Base-by-base conservation (phyloP, 495 filamentous ascomycete genomes). In the Aspergillus hancockii region DNA sequence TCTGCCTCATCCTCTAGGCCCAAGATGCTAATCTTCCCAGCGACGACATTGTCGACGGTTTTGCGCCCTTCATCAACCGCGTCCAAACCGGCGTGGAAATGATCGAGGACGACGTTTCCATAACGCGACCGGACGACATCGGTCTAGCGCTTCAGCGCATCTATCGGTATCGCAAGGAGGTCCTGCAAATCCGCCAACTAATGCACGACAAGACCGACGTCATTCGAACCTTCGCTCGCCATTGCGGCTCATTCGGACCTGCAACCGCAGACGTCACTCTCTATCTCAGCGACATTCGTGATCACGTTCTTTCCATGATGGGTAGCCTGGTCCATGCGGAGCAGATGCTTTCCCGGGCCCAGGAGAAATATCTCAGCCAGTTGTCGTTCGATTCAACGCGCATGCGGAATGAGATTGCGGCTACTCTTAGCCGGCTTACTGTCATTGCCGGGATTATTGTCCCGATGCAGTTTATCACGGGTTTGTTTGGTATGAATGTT, bases 261-360 rank as follows among this genome's bases (percentile, higher is more conserved):
- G 88, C 92, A 0, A 85, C 89, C 5, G 88, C 88, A 70, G 90
- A 96, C 66, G 93, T 97, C 61, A 90, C 89, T 14, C 80, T 96
- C 58, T 97, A 96, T 67, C 82, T 97, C 0, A 88, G 89, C 54
- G 93, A 96, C 75, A 93, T 96, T 59, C 92, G 96, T 70, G 93
- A 97, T 71, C 93, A 97, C 79, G 91, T 97, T 41, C 85, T 97
- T 30, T 96, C 93, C 57, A 96, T 96, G 92, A 91, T 93, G 80
- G 87, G 84, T 63, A 96, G 93, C 68, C 77, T 97, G 28, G 83
- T 83, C 10, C 91, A 96, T 62, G 93, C 91, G 57, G 93, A 97
- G 71, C 94, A 96, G 78, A 96, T 97, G 81, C 83, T 97, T 25
- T 90, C 88, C 0, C 87, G 93, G 23, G 85, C 84, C 19, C 93